Evolutionary conservation across 2,329 filamentous ascomycete genomes (phyloP).

Genomic region (Triangularia verruculosa): DNA sequence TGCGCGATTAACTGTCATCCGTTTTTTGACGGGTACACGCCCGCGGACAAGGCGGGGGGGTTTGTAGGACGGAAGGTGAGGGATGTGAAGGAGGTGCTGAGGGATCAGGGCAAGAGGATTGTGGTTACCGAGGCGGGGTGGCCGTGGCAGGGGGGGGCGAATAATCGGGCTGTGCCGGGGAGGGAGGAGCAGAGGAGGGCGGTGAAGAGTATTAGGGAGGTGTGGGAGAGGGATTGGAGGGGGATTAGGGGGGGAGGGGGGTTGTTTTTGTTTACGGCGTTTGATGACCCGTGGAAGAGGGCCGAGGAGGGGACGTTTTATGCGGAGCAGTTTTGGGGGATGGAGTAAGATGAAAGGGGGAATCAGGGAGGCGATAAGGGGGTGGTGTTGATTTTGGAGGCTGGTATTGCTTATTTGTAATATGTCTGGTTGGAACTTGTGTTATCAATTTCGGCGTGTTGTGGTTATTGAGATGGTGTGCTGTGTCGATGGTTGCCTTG

Average conservation of each 20-base stretch:
- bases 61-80: conserved; percentile 61
- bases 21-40: conserved; percentile 70
- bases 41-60: conserved; percentile 58
- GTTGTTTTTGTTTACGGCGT: conserved; percentile 74
- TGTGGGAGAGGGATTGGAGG: conserved; percentile 41
- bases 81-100: conserved; percentile 39
- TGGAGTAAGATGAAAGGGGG: conserved; percentile 31
- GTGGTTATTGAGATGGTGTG: too few relatives aligned
- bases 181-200: conserved; percentile 64
- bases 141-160: conserved; percentile 66
- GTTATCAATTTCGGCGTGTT: too few relatives aligned
- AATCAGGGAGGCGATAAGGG: too few relatives aligned
- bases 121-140: conserved; percentile 83
- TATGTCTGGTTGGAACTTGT: too few relatives aligned
- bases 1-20: conserved; percentile 80
- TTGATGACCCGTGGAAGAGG: conserved; percentile 76
- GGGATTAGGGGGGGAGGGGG: conserved; percentile 42
- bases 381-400: too few relatives aligned
- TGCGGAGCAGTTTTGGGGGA: conserved; percentile 77
- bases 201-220: conserved; percentile 59
- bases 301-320: conserved; percentile 60
- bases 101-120: conserved; percentile 52
- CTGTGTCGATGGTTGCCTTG: too few relatives aligned
- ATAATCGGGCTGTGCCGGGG: conserved; percentile 67
- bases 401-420: too few relatives aligned